phyloP scores from a whole-genome alignment of 2,329 filamentous ascomycete genomes.

The Xylaria sp. region DNA sequence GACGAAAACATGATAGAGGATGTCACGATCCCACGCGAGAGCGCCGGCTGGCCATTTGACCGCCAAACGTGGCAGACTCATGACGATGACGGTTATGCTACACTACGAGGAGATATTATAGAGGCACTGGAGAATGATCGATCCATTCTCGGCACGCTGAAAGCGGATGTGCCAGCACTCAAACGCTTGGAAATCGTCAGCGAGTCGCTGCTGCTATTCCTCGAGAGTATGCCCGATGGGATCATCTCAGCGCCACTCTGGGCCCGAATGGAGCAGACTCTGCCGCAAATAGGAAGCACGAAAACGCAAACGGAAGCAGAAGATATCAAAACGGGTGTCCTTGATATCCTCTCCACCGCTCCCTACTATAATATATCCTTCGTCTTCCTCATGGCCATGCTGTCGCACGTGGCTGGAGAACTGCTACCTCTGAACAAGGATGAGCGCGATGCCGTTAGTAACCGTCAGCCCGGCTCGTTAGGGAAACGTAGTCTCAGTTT shows the following conservation, averaged over 20 bases:
- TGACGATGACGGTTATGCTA: constrained; percentile 35
- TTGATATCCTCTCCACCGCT: constrained; percentile 74
- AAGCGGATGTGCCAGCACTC: constrained; percentile 65
- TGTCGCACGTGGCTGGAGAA: constrained; percentile 60
- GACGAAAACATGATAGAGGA: constrained; percentile 67
- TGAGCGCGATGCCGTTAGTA: constrained; percentile 44
- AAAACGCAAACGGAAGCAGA: constrained; percentile 40
- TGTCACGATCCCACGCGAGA: constrained; percentile 55
- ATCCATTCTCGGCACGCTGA: constrained; percentile 64
- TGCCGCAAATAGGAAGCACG: constrained; percentile 47
- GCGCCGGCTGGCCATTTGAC: constrained; percentile 65
- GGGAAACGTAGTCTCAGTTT: constrained; percentile 56
- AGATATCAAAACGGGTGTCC: constrained; percentile 58
- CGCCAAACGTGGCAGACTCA: constrained; percentile 36
- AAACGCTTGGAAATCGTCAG: constrained; percentile 77
- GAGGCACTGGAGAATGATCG: constrained; percentile 76
- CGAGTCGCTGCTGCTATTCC: constrained; percentile 74
- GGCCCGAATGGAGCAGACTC: constrained; percentile 67
- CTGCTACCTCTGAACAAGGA: constrained; percentile 49
- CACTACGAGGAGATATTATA: constrained; percentile 48
- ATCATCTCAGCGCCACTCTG: constrained; percentile 75
- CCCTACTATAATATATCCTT: constrained; percentile 88
- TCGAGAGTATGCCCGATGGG: constrained; percentile 77
- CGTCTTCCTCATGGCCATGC: constrained; percentile 81
- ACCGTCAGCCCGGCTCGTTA: constrained; percentile 34